Conservation (phyloP, 306 rosid species). For the Castanea sativa region DNA sequence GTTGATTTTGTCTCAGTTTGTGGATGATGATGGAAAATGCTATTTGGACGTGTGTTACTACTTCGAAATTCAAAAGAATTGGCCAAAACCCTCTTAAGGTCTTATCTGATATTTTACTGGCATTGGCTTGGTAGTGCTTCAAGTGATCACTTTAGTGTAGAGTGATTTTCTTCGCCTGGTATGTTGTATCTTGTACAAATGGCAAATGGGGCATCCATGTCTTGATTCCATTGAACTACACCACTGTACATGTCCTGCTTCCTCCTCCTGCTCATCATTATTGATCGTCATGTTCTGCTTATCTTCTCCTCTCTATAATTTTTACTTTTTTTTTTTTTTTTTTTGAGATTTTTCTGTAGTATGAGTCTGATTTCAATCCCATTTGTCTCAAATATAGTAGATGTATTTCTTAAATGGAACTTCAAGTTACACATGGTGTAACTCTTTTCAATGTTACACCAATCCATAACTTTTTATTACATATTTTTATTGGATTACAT, state of each 20-base stretch:
- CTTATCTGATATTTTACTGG: background rate
- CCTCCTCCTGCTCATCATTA: no score
- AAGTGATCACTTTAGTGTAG: background rate
- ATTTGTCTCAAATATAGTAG: background rate
- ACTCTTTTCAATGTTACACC: no score
- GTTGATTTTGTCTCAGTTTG: slow-evolving; percentile 47
- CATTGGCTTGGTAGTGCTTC: slow-evolving; percentile 11
- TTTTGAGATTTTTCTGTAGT: background rate
- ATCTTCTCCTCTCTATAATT: background rate
- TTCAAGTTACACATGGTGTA: no score
- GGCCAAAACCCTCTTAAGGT: slow-evolving; percentile 53
- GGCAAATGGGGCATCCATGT: slow-evolving; percentile 31
- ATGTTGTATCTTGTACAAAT: slow-evolving; percentile 34
- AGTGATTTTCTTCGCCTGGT: slow-evolving; percentile 19
- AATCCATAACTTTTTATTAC: no score
- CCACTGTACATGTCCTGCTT: background rate
- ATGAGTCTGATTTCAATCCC: background rate
- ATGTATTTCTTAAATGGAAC: background rate
- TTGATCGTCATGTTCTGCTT: no score
- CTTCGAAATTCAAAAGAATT: slow-evolving; percentile 84
- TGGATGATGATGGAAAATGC: slow-evolving; percentile 92
- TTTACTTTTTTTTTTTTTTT: background rate
- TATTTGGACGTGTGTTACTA: slow-evolving; percentile 68
- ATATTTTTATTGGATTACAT: no score
- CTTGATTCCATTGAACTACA: slow-evolving; percentile 18